Conservation (phyloP, 371 early-diverging fungal species). For the Chytridium lagenaria region DNA sequence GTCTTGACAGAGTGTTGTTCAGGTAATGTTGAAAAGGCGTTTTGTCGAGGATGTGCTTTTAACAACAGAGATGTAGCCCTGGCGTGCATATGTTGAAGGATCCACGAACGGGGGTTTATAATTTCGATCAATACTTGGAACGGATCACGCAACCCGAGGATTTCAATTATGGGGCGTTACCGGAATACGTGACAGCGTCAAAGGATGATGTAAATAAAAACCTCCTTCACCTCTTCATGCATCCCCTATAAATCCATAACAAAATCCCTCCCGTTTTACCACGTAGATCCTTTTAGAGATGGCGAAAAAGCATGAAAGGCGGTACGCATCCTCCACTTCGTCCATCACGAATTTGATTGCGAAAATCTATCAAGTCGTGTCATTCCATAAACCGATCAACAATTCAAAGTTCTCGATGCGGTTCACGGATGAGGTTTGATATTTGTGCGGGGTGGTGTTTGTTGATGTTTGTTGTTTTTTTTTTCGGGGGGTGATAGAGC, state of each 20-base stretch:
- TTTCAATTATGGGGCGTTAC: constrained; percentile 78
- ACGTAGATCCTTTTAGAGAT: constrained; percentile 58
- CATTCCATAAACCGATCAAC: constrained; percentile 71
- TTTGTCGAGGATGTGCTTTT: neutral
- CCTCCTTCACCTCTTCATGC: constrained; percentile 10
- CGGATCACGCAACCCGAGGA: constrained; percentile 77
- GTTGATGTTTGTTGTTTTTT: neutral
- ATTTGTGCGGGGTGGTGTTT: neutral
- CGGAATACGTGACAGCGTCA: constrained; percentile 82
- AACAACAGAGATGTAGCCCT: constrained; percentile 52
- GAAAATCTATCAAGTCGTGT: constrained; percentile 78
- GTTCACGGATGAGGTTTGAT: constrained; percentile 26
- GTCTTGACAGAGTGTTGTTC: neutral
- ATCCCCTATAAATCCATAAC: too few species aligned
- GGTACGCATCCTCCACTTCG: constrained; percentile 87
- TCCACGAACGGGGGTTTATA: constrained; percentile 75
- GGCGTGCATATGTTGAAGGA: constrained; percentile 88
- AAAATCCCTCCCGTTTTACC: too few species aligned
- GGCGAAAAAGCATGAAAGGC: constrained; percentile 54
- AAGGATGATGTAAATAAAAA: constrained; percentile 63
- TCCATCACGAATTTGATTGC: constrained; percentile 81
- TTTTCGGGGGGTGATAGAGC: constrained; percentile 44
- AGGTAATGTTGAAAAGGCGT: neutral
- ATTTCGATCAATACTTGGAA: constrained; percentile 80
- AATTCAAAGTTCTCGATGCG: neutral